phyloP scores from a whole-genome alignment of 2,329 filamentous ascomycete genomes.

The Leptographium procerum region DNA sequence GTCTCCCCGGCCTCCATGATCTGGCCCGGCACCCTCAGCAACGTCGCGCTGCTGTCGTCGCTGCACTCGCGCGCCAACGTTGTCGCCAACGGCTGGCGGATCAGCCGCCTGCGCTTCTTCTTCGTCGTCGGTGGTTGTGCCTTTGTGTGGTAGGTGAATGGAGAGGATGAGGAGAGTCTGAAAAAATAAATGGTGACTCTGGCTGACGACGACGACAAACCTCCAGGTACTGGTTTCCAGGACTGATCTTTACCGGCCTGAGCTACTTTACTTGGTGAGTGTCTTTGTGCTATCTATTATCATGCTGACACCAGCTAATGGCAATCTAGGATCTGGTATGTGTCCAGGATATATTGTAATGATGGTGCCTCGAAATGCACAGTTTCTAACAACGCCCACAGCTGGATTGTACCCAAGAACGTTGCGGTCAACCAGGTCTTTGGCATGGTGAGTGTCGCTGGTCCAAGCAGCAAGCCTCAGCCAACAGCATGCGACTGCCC shows the following conservation, averaged over 20 bases:
- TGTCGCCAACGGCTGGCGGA: constrained; percentile 35
- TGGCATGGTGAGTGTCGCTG: constrained; percentile 34
- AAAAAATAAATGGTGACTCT: neutral
- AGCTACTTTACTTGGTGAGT: constrained; percentile 48
- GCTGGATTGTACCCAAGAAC: constrained; percentile 51
- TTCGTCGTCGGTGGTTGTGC: constrained; percentile 35
- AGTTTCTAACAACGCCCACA: neutral
- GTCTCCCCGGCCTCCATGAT: constrained; percentile 26
- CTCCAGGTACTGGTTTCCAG: constrained; percentile 46
- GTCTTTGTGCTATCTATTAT: neutral
- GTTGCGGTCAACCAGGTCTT: constrained; percentile 54
- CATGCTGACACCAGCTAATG: neutral
- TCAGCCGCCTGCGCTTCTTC: constrained; percentile 48
- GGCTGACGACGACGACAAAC: neutral
- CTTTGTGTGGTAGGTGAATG: constrained; percentile 33
- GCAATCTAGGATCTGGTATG: constrained; percentile 4
- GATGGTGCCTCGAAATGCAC: neutral
- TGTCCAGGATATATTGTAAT: too few relatives aligned
- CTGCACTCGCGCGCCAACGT: constrained; percentile 26
- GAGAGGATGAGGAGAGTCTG: too few relatives aligned
- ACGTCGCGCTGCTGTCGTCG: constrained; percentile 24
- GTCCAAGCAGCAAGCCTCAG: too few relatives aligned
- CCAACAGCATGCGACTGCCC: neutral
- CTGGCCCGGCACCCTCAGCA: constrained; percentile 26
- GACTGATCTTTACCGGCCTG: constrained; percentile 50